Conservation (phyloP, 495 filamentous ascomycete species). For the Pyronema omphalodes region DNA sequence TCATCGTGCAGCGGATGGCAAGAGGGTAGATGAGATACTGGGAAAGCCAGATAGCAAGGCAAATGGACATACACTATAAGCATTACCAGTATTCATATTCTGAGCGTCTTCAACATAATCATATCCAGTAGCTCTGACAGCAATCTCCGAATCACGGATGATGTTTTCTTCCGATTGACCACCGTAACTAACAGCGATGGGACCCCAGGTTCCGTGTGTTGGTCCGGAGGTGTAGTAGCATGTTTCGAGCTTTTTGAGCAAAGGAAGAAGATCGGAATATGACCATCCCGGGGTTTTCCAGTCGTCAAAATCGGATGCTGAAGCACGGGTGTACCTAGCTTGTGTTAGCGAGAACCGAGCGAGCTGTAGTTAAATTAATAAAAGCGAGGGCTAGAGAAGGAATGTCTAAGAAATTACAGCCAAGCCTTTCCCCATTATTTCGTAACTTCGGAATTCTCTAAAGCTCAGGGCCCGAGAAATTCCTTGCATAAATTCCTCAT, state of each 20-base stretch:
- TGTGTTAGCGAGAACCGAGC: no score
- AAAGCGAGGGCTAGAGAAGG: no score
- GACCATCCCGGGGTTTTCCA: slow-evolving; percentile 37
- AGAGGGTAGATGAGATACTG: no score
- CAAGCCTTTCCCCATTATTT: no score
- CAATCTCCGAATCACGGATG: slow-evolving; percentile 5
- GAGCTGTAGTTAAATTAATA: no score
- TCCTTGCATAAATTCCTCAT: no score
- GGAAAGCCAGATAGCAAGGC: no score
- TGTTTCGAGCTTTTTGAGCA: slow-evolving; percentile 35
- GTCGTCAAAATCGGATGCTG: slow-evolving; percentile 31
- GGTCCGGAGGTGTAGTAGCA: slow-evolving; percentile 7
- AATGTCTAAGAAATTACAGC: no score
- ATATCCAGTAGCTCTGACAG: slow-evolving; percentile 29
- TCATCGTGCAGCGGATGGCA: no score
- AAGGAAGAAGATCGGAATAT: slow-evolving; percentile 33
- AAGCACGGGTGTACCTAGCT: not conserved
- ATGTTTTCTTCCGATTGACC: slow-evolving; percentile 27
- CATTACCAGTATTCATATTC: slow-evolving; percentile 27
- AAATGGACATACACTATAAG: slow-evolving; percentile 18
- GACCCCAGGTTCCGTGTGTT: slow-evolving; percentile 33
- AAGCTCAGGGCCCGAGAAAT: no score
- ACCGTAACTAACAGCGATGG: slow-evolving; percentile 32
- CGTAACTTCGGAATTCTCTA: no score
- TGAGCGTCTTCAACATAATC: slow-evolving; percentile 30